A percentile compares a stretch with the other conserved stretches of the same genome.
Evolutionary conservation across 495 filamentous ascomycete species (phyloP).

Genomic region (Thermochaetoides thermophila): DNA sequence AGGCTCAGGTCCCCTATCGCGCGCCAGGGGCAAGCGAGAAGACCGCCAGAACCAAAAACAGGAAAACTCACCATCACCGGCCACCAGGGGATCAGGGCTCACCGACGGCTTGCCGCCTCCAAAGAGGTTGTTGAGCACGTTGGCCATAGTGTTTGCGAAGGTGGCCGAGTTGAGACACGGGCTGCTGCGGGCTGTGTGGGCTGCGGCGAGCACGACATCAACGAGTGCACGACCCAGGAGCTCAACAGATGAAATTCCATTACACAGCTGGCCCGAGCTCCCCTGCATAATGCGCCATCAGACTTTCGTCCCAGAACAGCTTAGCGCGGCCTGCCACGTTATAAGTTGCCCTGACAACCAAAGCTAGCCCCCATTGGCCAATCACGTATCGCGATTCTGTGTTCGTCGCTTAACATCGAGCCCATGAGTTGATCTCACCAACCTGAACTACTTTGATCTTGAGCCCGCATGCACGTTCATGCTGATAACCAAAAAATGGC

Average conservation of each 20-base stretch:
- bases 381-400: no score
- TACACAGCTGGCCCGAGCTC: neutral
- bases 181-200: neutral
- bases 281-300: neutral
- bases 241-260: neutral
- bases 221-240: no score
- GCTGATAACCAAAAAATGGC: no score
- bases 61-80: conserved; percentile 45
- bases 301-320: neutral
- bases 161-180: conserved; percentile 5
- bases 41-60: neutral
- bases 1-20: no score
- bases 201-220: neutral
- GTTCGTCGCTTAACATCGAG: no score
- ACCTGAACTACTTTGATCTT: no score
- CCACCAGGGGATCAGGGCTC: conserved; percentile 24
- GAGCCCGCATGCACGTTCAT: no score
- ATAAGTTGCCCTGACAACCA: no score
- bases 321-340: neutral
- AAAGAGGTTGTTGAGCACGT: conserved; percentile 51
- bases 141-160: conserved; percentile 40
- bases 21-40: no score
- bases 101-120: conserved; percentile 44
- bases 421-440: no score
- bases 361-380: no score